phyloP scores from a whole-genome alignment of 2,329 filamentous ascomycete genomes.

The Conoideocrella luteorostrata region DNA sequence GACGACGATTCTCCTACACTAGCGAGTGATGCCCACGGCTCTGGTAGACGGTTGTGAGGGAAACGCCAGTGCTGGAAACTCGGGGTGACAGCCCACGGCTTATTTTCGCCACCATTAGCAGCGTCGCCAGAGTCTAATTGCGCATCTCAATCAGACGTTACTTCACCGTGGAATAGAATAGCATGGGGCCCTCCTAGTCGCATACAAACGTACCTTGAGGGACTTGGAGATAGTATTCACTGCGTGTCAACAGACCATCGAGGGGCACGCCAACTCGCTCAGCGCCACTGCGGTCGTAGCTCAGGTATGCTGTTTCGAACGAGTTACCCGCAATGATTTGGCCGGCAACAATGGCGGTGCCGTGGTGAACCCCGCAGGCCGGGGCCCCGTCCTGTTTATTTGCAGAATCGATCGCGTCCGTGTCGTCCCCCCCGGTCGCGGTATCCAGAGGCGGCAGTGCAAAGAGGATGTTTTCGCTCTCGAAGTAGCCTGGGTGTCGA shows the following conservation, averaged over 20 bases:
- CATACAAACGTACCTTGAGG: conserved; percentile 1
- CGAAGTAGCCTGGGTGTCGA: background rate
- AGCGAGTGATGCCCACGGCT: conserved; percentile 1
- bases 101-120: background rate
- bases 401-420: background rate
- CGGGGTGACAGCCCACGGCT: conserved; percentile 2
- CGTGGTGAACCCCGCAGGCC: conserved; percentile 3
- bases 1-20: background rate
- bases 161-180: background rate
- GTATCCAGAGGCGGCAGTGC: background rate
- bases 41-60: conserved; percentile 4
- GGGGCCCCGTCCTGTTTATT: background rate
- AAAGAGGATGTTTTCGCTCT: background rate
- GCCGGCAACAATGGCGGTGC: conserved; percentile 3
- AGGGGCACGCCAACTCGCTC: background rate
- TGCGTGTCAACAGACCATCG: background rate
- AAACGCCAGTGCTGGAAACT: conserved; percentile 9
- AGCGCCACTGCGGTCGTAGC: conserved; percentile 4
- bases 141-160: background rate
- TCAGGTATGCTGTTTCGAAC: conserved; percentile 6
- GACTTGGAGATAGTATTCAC: conserved; percentile 7
- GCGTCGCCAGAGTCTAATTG: background rate
- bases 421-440: background rate
- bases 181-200: background rate
- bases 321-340: conserved; percentile 8